Conservation (phyloP, 2,329 filamentous ascomycete species). For the Neofusicoccum umdonicola region DNA sequence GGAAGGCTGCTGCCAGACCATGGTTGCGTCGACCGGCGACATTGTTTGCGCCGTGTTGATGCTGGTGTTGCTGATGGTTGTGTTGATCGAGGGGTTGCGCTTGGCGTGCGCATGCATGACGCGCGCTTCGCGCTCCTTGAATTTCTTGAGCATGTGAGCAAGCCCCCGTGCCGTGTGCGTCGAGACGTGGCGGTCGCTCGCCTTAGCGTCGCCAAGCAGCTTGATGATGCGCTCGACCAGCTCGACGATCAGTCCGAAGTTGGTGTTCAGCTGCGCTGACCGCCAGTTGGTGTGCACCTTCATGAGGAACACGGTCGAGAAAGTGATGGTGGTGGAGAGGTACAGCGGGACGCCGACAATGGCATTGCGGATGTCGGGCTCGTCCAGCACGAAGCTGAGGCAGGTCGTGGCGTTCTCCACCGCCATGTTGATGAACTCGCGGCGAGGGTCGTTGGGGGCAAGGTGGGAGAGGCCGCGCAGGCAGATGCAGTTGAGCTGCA, state of each 20-base stretch:
- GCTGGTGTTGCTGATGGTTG: slow-evolving; percentile 11
- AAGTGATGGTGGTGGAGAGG: slow-evolving; percentile 40
- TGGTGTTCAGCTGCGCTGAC: slow-evolving; percentile 20
- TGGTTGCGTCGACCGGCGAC: slow-evolving; percentile 1
- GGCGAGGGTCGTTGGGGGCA: background rate
- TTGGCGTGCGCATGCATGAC: slow-evolving; percentile 14
- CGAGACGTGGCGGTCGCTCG: slow-evolving; percentile 37
- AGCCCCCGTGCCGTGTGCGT: slow-evolving; percentile 39
- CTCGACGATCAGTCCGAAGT: slow-evolving; percentile 36
- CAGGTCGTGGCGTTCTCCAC: slow-evolving; percentile 26
- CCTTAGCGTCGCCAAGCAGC: slow-evolving; percentile 30
- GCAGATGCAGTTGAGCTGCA: slow-evolving; percentile 37
- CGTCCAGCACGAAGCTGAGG: slow-evolving; percentile 33
- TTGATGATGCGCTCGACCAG: slow-evolving; percentile 34
- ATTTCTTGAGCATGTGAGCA: slow-evolving; percentile 34
- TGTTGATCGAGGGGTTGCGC: slow-evolving; percentile 14
- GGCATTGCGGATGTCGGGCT: slow-evolving; percentile 32
- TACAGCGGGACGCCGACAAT: slow-evolving; percentile 38
- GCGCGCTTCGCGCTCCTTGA: slow-evolving; percentile 17
- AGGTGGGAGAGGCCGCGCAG: slow-evolving; percentile 23
- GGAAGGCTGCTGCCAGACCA: slow-evolving; percentile 9
- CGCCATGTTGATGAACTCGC: slow-evolving; percentile 22
- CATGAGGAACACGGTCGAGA: slow-evolving; percentile 37
- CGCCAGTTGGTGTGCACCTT: slow-evolving; percentile 37
- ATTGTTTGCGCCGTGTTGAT: background rate